These are phyloP conservation scores for Patellaria atrata DNA, from an alignment of 495 filamentous ascomycete species.

Conservation along the genomic window DNA sequence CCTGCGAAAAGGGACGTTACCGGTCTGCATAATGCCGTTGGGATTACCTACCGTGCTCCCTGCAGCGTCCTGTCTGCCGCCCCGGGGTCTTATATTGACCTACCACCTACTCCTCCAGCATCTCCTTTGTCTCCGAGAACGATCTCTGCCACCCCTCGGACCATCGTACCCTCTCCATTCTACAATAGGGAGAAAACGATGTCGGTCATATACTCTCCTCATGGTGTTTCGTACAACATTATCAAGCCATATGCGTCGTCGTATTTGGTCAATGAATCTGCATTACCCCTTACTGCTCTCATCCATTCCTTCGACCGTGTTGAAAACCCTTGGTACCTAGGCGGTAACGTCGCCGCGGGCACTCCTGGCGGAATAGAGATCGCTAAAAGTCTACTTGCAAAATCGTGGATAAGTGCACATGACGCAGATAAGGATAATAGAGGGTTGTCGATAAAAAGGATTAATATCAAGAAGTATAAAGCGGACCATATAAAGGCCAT, in stretches of 20 bases:
- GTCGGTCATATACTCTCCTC: conserved; percentile 46
- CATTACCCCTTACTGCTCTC: conserved; percentile 46
- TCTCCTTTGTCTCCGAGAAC: too few species aligned
- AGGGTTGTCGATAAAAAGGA: conserved; percentile 36
- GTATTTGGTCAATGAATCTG: conserved; percentile 41
- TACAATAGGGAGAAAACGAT: conserved; percentile 28
- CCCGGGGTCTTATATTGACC: conserved; percentile 18
- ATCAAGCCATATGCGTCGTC: conserved; percentile 38
- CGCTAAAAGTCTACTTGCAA: conserved; percentile 37
- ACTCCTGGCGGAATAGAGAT: conserved; percentile 43
- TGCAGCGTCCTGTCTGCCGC: conserved; percentile 21
- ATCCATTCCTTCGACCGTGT: conserved; percentile 49
- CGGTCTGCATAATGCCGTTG: conserved; percentile 49
- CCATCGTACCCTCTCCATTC: conserved; percentile 13
- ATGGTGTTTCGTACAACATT: conserved; percentile 37
- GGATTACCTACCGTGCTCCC: conserved; percentile 54
- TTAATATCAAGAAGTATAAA: conserved; percentile 32
- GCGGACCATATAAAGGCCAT: conserved; percentile 32
- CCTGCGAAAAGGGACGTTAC: conserved; percentile 45
- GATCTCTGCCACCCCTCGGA: too few species aligned
- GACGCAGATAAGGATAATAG: conserved; percentile 47
- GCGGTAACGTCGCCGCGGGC: conserved; percentile 45
- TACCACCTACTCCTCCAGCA: conserved; percentile 13
- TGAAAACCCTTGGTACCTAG: conserved; percentile 48
- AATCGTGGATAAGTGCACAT: conserved; percentile 50